Evolutionary conservation across 2,329 filamentous ascomycete species (phyloP).

Genomic region (Madurella mycetomatis): DNA sequence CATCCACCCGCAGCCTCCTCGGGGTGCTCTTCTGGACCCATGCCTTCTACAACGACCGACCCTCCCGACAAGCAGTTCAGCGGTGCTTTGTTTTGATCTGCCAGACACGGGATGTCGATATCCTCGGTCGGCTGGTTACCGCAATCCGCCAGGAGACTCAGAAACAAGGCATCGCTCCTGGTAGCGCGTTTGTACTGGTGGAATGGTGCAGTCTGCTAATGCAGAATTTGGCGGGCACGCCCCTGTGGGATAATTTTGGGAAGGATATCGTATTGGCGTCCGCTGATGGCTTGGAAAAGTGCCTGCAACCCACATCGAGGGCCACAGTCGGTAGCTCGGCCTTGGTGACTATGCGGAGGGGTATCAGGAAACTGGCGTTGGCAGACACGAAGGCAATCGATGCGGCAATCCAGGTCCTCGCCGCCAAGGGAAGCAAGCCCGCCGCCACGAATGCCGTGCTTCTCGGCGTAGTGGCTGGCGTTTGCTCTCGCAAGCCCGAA

Average conservation of each 20-base stretch:
- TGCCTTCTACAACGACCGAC: constrained; percentile 77
- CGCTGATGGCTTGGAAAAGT: constrained; percentile 73
- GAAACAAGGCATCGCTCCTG: constrained; percentile 72
- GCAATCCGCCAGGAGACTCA: constrained; percentile 67
- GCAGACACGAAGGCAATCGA: constrained; percentile 54
- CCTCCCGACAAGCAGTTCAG: constrained; percentile 78
- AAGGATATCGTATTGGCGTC: constrained; percentile 62
- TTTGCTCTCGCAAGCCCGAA: constrained; percentile 67
- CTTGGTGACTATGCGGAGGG: constrained; percentile 71
- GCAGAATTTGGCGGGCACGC: constrained; percentile 60
- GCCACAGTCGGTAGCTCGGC: constrained; percentile 67
- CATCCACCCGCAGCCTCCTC: constrained; percentile 54
- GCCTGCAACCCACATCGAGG: constrained; percentile 62
- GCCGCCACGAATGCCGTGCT: constrained; percentile 69
- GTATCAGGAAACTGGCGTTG: constrained; percentile 69
- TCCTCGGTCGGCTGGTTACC: constrained; percentile 61
- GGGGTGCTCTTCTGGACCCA: constrained; percentile 82
- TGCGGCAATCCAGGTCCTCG: constrained; percentile 61
- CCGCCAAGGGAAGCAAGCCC: constrained; percentile 61
- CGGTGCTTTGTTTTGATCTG: constrained; percentile 67
- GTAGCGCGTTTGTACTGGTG: constrained; percentile 80
- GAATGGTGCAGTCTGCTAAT: constrained; percentile 85
- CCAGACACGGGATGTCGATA: constrained; percentile 50
- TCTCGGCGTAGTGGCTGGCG: constrained; percentile 82
- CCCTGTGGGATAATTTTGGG: constrained; percentile 61